Base-by-base conservation (phyloP, 148 eudicot genomes). In the Gaultheria prostrata region DNA sequence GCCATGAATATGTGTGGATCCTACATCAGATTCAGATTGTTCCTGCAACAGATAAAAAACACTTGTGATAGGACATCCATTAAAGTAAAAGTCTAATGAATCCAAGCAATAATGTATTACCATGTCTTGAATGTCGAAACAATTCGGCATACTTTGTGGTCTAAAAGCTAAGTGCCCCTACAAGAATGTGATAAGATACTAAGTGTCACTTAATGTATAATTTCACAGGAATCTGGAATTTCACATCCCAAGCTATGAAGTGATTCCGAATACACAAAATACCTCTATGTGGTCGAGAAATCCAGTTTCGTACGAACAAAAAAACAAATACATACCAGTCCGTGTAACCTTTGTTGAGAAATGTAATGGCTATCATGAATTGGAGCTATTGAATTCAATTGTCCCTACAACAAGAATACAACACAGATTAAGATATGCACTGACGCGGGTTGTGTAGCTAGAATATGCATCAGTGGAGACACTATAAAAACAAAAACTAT, bases 101-200 rank as follows among this genome's bases (percentile, higher is more conserved):
- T 24, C 45, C 39, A 77, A 50, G n/a, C 28, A 35, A 39, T 81
- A 30, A 8, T 46, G 35, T 63, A 28, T 77, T 67, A 28, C 15
- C 82, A 82, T 81, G 65, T 77, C 57, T 61, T 81, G 78, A 59
- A 77, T 82, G 71, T 76, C 35, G 12, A 82, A 69, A 78, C 81
- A 82, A 85, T 67, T 82, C 71, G 53, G 87, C 57, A 69, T 46
- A 48, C 39, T 82, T 17, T 77, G 87, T 28, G 74, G 81, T 69
- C 82, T 54, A 70, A 77, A 77, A 78, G 78, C 82, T 33, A 81
- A 65, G 56, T 48, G 81, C 14, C 84, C 87, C 84, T 85, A 73
- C 82, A 82, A 81, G 78, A 76, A 63, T 77, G 57, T 13, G 12
- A 67, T 1, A 48, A 15, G 21, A 33, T 49, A 17, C 14, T 49